Conservation (phyloP, 2,329 filamentous ascomycete species). For the Pseudocercospora pini-densiflorae region DNA sequence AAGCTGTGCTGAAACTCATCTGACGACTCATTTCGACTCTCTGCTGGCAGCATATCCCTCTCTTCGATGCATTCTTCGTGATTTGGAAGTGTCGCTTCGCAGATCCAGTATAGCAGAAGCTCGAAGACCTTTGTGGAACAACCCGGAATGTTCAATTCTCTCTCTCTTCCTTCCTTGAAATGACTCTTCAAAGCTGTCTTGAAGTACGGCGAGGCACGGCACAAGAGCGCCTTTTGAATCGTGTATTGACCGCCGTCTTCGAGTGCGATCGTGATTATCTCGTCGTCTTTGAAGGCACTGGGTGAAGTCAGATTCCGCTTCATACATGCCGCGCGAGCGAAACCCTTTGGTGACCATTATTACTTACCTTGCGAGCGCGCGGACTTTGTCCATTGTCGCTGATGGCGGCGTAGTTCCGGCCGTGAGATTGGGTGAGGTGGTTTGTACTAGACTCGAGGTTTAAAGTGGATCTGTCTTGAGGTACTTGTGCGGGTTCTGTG, state of each 20-base stretch:
- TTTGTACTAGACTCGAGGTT: too few relatives aligned
- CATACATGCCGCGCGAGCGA: too few relatives aligned
- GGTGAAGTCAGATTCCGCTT: background rate
- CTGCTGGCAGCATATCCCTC: too few relatives aligned
- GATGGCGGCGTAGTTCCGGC: too few relatives aligned
- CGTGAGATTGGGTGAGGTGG: too few relatives aligned
- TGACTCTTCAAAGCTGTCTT: conserved; percentile 1
- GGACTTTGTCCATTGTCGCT: background rate
- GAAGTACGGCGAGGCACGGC: conserved; percentile 15
- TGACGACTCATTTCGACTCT: too few relatives aligned
- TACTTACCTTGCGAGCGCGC: background rate
- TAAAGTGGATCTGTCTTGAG: too few relatives aligned
- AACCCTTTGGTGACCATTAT: background rate
- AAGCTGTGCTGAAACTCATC: conserved; percentile 1
- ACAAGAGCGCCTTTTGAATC: conserved; percentile 12
- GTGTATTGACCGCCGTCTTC: conserved; percentile 14
- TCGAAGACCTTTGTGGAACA: conserved; percentile 1
- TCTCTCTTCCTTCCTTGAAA: conserved; percentile 8
- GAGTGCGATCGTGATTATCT: conserved; percentile 6
- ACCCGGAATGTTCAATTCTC: background rate
- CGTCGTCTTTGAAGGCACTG: background rate
- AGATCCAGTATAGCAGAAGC: conserved; percentile 8
- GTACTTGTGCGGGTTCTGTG: too few relatives aligned
- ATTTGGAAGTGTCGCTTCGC: background rate
- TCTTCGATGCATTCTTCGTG: too few relatives aligned